phyloP scores from a whole-genome alignment of 208 protist species.

The Crithidia bombi region DNA sequence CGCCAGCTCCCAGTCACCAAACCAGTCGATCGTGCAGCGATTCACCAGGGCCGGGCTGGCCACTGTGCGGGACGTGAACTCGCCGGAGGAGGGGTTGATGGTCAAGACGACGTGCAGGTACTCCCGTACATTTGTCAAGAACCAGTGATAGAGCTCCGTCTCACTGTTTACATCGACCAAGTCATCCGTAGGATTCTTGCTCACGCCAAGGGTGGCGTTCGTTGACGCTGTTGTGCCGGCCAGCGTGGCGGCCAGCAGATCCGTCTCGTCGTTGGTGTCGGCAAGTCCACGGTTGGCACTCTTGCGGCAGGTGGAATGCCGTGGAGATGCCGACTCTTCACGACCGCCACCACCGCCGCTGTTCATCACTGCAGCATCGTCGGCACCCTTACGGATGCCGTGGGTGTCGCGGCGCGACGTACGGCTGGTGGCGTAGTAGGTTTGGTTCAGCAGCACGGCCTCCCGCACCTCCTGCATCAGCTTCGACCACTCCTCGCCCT shows the following conservation, averaged over 20 bases:
- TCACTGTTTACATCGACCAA: constrained; percentile 87
- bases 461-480: constrained; percentile 94
- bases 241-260: constrained; percentile 16
- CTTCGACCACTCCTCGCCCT: constrained; percentile 96
- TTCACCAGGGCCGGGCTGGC: constrained; percentile 99
- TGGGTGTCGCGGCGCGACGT: constrained; percentile 5
- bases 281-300: background rate
- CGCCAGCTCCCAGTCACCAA: constrained; percentile 97
- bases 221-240: constrained; percentile 11
- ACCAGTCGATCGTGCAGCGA: constrained; percentile 99
- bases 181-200: constrained; percentile 28
- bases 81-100: constrained; percentile 98
- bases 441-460: constrained; percentile 40
- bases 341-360: constrained; percentile 1
- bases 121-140: constrained; percentile 94
- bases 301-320: constrained; percentile 5
- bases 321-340: constrained; percentile 3
- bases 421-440: constrained; percentile 28
- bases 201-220: constrained; percentile 9
- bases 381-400: constrained; percentile 1
- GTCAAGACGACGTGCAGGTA: constrained; percentile 99
- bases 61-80: constrained; percentile 95
- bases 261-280: constrained; percentile 1
- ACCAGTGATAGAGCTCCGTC: constrained; percentile 97
- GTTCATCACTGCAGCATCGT: background rate